Evolutionary conservation across 371 early-diverging fungal genomes (phyloP), one percentile per base, ranked within the genome.

Genomic region (Circinella umbellata): DNA sequence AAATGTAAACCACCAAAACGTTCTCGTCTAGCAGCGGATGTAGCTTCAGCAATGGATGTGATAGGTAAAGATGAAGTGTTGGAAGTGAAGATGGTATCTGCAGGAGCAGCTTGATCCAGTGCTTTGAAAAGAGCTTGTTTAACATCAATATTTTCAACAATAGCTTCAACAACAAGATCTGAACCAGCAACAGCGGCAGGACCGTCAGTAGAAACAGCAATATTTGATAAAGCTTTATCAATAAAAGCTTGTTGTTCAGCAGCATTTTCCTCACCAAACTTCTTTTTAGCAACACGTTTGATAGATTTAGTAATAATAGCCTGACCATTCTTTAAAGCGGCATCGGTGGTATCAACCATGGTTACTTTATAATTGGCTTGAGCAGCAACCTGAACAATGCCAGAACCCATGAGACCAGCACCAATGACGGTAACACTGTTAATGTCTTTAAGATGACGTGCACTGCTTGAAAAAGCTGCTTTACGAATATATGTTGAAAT

Each of bases 331-430:
- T 86, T 82, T 55, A 96, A 74, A 5, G 91, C 90, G 18, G 87
- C 89, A 18, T 87, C 83, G 68, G 80, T 87, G 48, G 94, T 85
- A 74, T 97, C 97, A 18, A 96, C 94, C 88, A 98, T 89, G 17
- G 93, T 94, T 39, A 97, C 99, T 35, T 87, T 77, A 81, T 89
- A 92, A 57, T 88, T 85, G 68, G 89, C 79, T 74, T 91, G 92
- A 15, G 97, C 97, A 10, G 95, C 93, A 0, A 97, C 96, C 73
- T 98, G 97, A n/a, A 88, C 96, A 68, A 97, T 96, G 66, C 98
- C 97, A 7, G 96, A 92, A 48, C 98, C 98, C 98, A 98, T 98
- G 63, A 96, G 86, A 60, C 95, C 95, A 18, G 93, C 89, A 53
- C 95, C 95, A 70, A 91, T 87, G 18, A 95, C 89, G 4, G 92